Percentiles rank a stretch among this genome's conserved stretches.
Conservation (phyloP, 192 early-diverging fungal species). For the Backusella mclennaniae region DNA sequence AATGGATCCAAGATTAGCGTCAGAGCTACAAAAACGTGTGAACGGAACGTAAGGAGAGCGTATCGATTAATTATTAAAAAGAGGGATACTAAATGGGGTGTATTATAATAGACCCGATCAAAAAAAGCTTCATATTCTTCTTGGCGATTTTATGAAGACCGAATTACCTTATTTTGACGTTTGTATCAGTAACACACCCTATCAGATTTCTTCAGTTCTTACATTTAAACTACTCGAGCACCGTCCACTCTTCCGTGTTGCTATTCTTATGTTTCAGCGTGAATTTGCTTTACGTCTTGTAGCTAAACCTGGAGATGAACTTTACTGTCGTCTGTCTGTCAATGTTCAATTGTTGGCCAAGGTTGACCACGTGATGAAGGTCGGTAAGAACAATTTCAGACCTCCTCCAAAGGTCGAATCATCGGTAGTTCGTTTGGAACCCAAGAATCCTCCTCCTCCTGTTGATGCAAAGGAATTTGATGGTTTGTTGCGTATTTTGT, state of each 20-base stretch:
- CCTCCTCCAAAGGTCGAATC: slow-evolving; percentile 97
- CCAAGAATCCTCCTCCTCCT: slow-evolving; percentile 90
- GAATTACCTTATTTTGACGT: slow-evolving; percentile 97
- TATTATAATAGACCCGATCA: slow-evolving; percentile 64
- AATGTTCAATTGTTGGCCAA: slow-evolving; percentile 94
- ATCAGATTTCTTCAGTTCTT: slow-evolving; percentile 95
- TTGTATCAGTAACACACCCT: slow-evolving; percentile 98
- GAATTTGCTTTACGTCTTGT: slow-evolving; percentile 96
- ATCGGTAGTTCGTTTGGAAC: slow-evolving; percentile 93
- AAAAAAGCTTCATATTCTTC: slow-evolving; percentile 85
- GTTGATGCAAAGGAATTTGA: slow-evolving; percentile 97
- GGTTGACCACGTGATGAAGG: slow-evolving; percentile 96
- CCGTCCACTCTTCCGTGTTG: slow-evolving; percentile 82
- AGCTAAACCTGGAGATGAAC: slow-evolving; percentile 89
- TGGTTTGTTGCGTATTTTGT: slow-evolving; percentile 90
- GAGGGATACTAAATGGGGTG: neutral
- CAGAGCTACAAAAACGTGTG: slow-evolving; percentile 96
- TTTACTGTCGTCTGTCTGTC: slow-evolving; percentile 91
- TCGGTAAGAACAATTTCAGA: slow-evolving; percentile 97
- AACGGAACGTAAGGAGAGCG: slow-evolving; percentile 74
- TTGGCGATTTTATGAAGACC: slow-evolving; percentile 98
- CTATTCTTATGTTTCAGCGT: slow-evolving; percentile 98
- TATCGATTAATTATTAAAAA: neutral
- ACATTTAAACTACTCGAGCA: slow-evolving; percentile 95
- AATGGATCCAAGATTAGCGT: slow-evolving; percentile 94